A percentile compares a stretch with the other conserved stretches of the same genome.
phyloP scores from a whole-genome alignment of 306 rosid genomes.

The Betula pendula region DNA sequence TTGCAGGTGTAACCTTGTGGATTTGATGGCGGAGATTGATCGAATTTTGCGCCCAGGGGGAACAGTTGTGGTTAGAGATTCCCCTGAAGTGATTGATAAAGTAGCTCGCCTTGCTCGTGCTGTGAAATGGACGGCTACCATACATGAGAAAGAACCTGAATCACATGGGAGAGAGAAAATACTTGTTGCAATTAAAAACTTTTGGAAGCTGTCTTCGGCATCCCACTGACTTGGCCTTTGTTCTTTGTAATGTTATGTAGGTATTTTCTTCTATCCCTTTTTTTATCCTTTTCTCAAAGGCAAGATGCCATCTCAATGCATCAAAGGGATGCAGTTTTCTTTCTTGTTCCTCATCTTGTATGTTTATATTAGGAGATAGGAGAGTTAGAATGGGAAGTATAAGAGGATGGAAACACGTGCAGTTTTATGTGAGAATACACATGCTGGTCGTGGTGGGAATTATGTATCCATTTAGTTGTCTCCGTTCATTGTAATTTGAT shows the following conservation, averaged over 20 bases:
- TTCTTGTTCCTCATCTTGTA: constrained; percentile 33
- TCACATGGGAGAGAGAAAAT: constrained; percentile 76
- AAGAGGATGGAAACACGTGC: constrained; percentile 35
- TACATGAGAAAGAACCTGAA: constrained; percentile 72
- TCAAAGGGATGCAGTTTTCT: constrained; percentile 40
- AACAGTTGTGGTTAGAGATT: constrained; percentile 74
- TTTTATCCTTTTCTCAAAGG: not conserved
- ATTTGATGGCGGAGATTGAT: constrained; percentile 92
- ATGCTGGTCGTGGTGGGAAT: constrained; percentile 31
- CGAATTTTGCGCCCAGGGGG: constrained; percentile 93
- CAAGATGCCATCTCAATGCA: constrained; percentile 40
- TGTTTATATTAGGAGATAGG: constrained; percentile 42
- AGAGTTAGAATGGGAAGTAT: constrained; percentile 36
- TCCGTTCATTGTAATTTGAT: constrained; percentile 37
- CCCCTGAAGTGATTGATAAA: constrained; percentile 72
- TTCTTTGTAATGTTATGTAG: constrained; percentile 31
- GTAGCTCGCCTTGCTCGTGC: constrained; percentile 73
- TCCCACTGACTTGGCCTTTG: constrained; percentile 43
- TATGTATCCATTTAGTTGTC: constrained; percentile 19
- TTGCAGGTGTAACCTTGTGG: constrained; percentile 85
- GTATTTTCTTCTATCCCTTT: constrained; percentile 34
- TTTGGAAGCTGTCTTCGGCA: constrained; percentile 61
- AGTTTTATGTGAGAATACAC: constrained; percentile 34
- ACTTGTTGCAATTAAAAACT: constrained; percentile 72
- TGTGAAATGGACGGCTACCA: constrained; percentile 62